Base-by-base conservation (phyloP, 2,329 filamentous ascomycete genomes). In the Pleoardoris graminearum region DNA sequence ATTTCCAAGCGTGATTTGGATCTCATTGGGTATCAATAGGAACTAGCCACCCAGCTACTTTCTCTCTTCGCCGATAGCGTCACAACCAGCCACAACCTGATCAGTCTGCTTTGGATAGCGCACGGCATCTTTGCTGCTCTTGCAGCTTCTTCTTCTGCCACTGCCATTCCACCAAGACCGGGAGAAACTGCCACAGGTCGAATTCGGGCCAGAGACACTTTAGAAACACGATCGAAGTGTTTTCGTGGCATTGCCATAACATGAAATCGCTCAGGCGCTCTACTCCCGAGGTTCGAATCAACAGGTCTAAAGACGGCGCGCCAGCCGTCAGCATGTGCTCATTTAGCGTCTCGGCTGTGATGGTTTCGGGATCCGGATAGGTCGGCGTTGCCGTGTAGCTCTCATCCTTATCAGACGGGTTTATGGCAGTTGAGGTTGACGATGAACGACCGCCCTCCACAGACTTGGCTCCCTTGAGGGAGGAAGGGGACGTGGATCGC, bases 171-270 rank as follows among this genome's bases (percentile, higher is more conserved):
- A 97, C 80, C 48, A 99, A 76, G 19, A 99, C 92, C 7, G 93
- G 94, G 16, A 99, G 75, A 74, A 97, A 97, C 53, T 92, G 84
- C 86, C 91, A 93, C 4, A 99, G 80, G 69, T 96, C 91, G 65
- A 99, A 97, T 58, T 97, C 91, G 1, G 94, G 94, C 94, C 94
- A 99, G 57, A 96, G 80, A 59, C 90, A 94, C 65, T 96, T 84
- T 51, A 97, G 76, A 70, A 97, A 99, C 54, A 95, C 90, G 59
- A 99, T 88, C 54, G 96, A 89, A 0, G 94, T 97, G 58, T 93
- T 82, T 68, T 96, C 85, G 69, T 97, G 92, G 65, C 90, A 94
- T 75, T 99, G 94, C 94, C 94, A 99, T 29, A 99, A 85, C 92
- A 99, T 94, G 66, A 97, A 99, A 72, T 99, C 94, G 69, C 91